Evolutionary conservation across 2,329 filamentous ascomycete genomes (phyloP), one percentile per base, ranked within the genome.

Genomic region (Beauveria australis): DNA sequence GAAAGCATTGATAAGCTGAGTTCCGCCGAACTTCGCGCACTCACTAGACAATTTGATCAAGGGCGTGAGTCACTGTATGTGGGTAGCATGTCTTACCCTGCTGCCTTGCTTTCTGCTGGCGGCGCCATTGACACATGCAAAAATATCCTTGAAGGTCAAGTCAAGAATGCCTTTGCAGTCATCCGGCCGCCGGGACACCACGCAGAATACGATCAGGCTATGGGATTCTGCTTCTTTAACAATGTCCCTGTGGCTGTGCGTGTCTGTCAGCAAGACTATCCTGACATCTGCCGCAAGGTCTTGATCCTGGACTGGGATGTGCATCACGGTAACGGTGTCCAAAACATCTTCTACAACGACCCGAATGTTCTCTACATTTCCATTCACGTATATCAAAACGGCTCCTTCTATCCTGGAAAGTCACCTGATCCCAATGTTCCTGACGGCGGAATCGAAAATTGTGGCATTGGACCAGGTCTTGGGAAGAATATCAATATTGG

Each of bases 191-290:
- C 94, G 0, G 94, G 94, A 0, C 94, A 99, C 69, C 94, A 99
- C 73, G 94, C 94, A 1, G 94, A 99, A 71, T 87, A 85, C 61
- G 83, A 94, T 67, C 80, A 86, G 41, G 84, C 93, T 1, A 94
- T 96, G 82, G 94, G 94, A 0, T 99, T 99, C 70, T 99, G 94
- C 72, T 84, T 97, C 62, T 97, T 97, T 77, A 97, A 99, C 76
- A 99, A 99, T 69, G 94, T 97, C 3, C 92, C 91, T 22, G 89
- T 99, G 62, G 93, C 92, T 1, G 88, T 92, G n/a, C 88, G 85
- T 62, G 89, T 92, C 14, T 97, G 92, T 70, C 92, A 96, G 71
- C 78, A 81, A 58, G 86, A 92, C 62, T 94, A 89, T 66, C 89
- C 89, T 1, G 84, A 93, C 3, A 77, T 77, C 9, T 97, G 93